Evolutionary conservation across 768 basidiomycete genomes (phyloP), one percentile per base, ranked within the genome.

Genomic region (Agaricus blazei): DNA sequence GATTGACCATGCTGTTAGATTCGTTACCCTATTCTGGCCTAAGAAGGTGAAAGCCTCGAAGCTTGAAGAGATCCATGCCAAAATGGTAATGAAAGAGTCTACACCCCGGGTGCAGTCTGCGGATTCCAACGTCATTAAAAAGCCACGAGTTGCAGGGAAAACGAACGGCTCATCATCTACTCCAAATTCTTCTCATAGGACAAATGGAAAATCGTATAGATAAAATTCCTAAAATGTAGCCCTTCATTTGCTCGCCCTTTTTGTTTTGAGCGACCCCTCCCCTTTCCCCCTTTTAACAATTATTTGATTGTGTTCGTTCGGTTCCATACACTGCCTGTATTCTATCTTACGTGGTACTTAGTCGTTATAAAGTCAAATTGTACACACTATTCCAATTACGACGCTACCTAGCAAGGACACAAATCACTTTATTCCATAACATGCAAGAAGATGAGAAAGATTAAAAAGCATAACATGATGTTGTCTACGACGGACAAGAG

Each of bases 1-100:
- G 14, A 55, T 19, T 51, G 15, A 48, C 50, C 26, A 14, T 51
- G 42, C 45, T 8, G 55, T 12, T 63, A 94, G 92, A 36, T 98
- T 98, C 60, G 93, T 97, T 45, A 94, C 93, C 2, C 78, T 93
- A 52, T 98, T 98, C 72, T 98, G 95, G 95, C 95, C 95, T 4
- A 91, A 96, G 76, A 92, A 95, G 71, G 94, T 98, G 60, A 93
- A 89, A 67, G 92, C 93, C 11, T 84, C 82, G 14, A 97, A 97
- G 70, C 75, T 98, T 38, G 90, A 95, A 69, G 93, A 93, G 66
- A 96, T 98, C 43, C 93, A 97, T 64, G 88, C 90, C 14, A 97
- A 97, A 73, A 93, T 97, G 88, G 90, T 92, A 58, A 87, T 88
- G 80, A 91, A 91, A 69, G 90, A 90, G 65, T 80, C 82, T 45